Conservation (phyloP, 768 basidiomycete species). For the Grammothele lineata region DNA sequence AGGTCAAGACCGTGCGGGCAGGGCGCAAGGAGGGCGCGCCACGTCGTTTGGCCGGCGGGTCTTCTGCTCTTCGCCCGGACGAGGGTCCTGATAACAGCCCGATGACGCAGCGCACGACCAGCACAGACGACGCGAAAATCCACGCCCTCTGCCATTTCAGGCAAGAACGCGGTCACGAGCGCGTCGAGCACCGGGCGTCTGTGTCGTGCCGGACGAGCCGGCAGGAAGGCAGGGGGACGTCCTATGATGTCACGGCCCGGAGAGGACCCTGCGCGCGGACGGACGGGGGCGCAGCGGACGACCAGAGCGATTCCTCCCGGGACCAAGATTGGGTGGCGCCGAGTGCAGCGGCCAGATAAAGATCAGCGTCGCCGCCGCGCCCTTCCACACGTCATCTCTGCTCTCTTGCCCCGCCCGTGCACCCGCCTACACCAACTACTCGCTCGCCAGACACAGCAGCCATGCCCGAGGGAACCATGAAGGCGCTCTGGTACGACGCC, state of each 20-base stretch:
- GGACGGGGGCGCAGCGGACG: too few species aligned
- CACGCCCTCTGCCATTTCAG: background rate
- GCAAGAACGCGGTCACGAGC: constrained; percentile 15
- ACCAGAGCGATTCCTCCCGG: too few species aligned
- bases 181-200: background rate
- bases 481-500: constrained; percentile 68
- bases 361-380: constrained; percentile 10
- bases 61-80: background rate
- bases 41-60: too few species aligned
- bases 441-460: constrained; percentile 3
- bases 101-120: constrained; percentile 4
- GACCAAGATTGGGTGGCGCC: too few species aligned
- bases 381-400: constrained; percentile 8
- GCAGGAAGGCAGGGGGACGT: background rate
- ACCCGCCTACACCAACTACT: background rate
- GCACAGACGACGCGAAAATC: background rate
- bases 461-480: constrained; percentile 66
- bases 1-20: too few species aligned
- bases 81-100: constrained; percentile 13
- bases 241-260: constrained; percentile 18
- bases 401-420: constrained; percentile 2
- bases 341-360: constrained; percentile 14
- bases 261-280: background rate
- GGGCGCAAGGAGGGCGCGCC: too few species aligned
- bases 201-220: constrained; percentile 4